phyloP scores from a whole-genome alignment of 805 yeast genomes.

The Candida sonorensis region DNA sequence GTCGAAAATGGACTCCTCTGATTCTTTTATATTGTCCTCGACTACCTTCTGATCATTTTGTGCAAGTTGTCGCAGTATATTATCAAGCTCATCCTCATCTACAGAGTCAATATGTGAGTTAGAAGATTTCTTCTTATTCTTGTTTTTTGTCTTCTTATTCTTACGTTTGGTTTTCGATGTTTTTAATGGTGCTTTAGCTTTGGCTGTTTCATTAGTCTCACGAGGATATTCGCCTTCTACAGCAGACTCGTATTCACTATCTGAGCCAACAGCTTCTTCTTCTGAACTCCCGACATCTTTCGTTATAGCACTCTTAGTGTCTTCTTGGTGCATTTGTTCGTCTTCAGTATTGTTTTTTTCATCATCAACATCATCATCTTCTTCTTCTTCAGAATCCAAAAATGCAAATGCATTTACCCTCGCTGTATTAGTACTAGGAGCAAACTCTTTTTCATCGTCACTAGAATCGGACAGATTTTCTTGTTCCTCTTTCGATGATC shows the following conservation, averaged over 20 bases:
- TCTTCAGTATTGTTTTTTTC: constrained; percentile 2
- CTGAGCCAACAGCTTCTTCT: background rate
- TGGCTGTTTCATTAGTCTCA: background rate
- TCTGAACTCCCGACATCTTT: background rate
- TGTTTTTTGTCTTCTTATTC: constrained; percentile 16
- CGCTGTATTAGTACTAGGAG: constrained; percentile 1
- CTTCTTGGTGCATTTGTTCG: constrained; percentile 1
- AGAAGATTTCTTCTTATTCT: constrained; percentile 6
- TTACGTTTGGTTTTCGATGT: constrained; percentile 7
- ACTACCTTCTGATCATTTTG: constrained; percentile 17
- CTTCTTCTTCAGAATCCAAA: constrained; percentile 28
- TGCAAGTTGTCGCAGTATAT: constrained; percentile 37
- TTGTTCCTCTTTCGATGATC: constrained; percentile 11
- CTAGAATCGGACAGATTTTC: constrained; percentile 1
- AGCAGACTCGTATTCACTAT: constrained; percentile 2
- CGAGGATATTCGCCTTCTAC: background rate
- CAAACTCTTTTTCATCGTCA: constrained; percentile 2
- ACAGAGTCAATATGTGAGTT: constrained; percentile 15
- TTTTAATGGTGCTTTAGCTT: background rate
- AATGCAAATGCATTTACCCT: constrained; percentile 40
- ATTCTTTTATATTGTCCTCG: constrained; percentile 16
- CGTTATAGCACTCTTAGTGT: background rate
- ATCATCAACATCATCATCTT: constrained; percentile 8
- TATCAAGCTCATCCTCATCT: constrained; percentile 57
- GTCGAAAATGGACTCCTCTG: constrained; percentile 28